These are phyloP conservation scores for Wickerhamomyces strasburgensis DNA, from an alignment of 805 yeast species.

Conservation along the genomic window DNA sequence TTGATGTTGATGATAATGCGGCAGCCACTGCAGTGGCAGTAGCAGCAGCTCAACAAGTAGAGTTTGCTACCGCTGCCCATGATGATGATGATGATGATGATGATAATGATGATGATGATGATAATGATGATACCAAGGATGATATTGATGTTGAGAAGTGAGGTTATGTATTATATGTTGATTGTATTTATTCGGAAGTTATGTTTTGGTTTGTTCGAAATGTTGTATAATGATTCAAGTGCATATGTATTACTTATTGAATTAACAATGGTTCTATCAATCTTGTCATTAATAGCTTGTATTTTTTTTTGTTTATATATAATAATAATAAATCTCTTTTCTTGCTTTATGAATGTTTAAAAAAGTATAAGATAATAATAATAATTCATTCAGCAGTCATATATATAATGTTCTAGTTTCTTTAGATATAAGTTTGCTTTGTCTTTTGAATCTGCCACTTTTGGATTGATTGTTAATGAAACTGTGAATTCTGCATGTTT, in stretches of 20 bases:
- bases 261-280: too few species aligned
- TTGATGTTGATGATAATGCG: too few species aligned
- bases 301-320: too few species aligned
- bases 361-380: too few species aligned
- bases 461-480: constrained; percentile 29
- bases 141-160: neutral
- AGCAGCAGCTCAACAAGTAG: constrained; percentile 3
- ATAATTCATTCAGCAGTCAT: too few species aligned
- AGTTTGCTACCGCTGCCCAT: too few species aligned
- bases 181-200: too few species aligned
- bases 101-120: neutral
- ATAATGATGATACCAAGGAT: neutral
- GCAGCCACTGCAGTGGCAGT: constrained; percentile 8
- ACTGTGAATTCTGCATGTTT: constrained; percentile 29
- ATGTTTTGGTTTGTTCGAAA: too few species aligned
- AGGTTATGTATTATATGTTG: too few species aligned
- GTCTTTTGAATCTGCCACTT: constrained; percentile 39
- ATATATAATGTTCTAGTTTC: constrained; percentile 14
- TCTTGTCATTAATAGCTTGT: too few species aligned
- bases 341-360: neutral
- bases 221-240: too few species aligned
- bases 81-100: neutral
- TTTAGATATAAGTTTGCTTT: constrained; percentile 33
- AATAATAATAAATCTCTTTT: neutral
- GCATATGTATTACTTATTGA: too few species aligned